phyloP scores from a whole-genome alignment of 2,329 filamentous ascomycete species.

The Epichloe glyceriae region DNA sequence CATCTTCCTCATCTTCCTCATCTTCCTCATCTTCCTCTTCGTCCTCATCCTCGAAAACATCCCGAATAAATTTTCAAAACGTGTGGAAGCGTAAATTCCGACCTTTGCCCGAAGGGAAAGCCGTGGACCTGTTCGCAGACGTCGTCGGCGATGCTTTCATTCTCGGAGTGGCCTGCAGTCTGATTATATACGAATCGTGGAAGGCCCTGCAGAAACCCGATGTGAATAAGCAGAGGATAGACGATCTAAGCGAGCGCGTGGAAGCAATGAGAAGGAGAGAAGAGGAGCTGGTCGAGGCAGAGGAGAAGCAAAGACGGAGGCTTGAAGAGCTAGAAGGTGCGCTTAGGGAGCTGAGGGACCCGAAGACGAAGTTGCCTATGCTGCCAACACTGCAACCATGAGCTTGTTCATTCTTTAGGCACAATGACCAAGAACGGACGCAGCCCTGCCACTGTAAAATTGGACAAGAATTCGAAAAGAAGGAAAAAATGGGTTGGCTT shows the following conservation, averaged over 20 bases:
- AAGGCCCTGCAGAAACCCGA: conserved; percentile 48
- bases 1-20: too few relatives aligned
- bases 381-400: conserved; percentile 25
- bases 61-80: conserved; percentile 27
- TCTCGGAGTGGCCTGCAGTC: conserved; percentile 39
- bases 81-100: conserved; percentile 52
- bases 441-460: too few relatives aligned
- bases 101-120: conserved; percentile 49
- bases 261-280: conserved; percentile 37
- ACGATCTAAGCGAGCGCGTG: conserved; percentile 33
- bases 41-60: conserved; percentile 12
- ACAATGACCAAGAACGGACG: not conserved
- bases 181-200: conserved; percentile 51
- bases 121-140: conserved; percentile 54
- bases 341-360: conserved; percentile 36
- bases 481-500: not conserved
- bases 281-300: conserved; percentile 32
- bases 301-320: conserved; percentile 33
- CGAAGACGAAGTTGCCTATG: conserved; percentile 43
- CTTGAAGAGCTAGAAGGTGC: conserved; percentile 42
- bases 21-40: not conserved
- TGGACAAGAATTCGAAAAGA: too few relatives aligned
- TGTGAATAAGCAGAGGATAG: conserved; percentile 38
- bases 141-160: conserved; percentile 53
- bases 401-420: not conserved